phyloP scores from a whole-genome alignment of 495 filamentous ascomycete species.

The Gamarada debralockiae region DNA sequence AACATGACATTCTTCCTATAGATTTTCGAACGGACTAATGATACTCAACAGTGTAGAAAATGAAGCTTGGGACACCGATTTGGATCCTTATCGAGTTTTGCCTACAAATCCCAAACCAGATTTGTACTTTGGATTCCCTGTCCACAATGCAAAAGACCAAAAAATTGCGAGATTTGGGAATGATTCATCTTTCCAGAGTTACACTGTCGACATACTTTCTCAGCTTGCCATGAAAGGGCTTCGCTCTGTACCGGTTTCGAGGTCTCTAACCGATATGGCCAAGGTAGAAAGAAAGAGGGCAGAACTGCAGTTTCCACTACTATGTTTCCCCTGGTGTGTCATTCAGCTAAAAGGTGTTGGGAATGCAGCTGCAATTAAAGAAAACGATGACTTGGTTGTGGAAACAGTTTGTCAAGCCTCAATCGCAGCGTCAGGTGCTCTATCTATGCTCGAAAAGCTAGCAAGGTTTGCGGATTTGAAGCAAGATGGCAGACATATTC shows the following conservation, averaged over 20 bases:
- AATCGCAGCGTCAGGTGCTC: conserved; percentile 8
- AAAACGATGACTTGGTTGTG: not conserved
- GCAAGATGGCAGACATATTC: conserved; percentile 12
- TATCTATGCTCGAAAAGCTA: conserved; percentile 14
- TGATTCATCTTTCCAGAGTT: conserved; percentile 6
- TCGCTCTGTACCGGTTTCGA: not conserved
- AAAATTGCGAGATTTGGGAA: not conserved
- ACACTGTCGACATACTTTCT: not conserved
- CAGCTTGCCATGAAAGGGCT: conserved; percentile 3
- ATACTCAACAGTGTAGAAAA: not conserved
- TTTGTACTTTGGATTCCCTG: conserved; percentile 9
- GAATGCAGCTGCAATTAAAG: not conserved
- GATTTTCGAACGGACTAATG: too few relatives aligned
- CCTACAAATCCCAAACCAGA: not conserved
- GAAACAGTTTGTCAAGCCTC: not conserved
- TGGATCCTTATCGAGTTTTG: not conserved
- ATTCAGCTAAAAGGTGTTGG: not conserved
- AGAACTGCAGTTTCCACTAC: not conserved
- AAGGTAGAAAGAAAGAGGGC: not conserved
- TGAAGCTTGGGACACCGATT: not conserved
- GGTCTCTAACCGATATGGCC: not conserved
- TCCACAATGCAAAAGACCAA: not conserved
- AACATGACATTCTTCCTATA: not conserved
- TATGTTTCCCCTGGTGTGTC: conserved; percentile 14
- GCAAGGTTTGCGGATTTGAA: conserved; percentile 13